Percentiles rank a stretch among this genome's conserved stretches.
Conservation (phyloP, 768 basidiomycete species). For the Amanita inopinata region DNA sequence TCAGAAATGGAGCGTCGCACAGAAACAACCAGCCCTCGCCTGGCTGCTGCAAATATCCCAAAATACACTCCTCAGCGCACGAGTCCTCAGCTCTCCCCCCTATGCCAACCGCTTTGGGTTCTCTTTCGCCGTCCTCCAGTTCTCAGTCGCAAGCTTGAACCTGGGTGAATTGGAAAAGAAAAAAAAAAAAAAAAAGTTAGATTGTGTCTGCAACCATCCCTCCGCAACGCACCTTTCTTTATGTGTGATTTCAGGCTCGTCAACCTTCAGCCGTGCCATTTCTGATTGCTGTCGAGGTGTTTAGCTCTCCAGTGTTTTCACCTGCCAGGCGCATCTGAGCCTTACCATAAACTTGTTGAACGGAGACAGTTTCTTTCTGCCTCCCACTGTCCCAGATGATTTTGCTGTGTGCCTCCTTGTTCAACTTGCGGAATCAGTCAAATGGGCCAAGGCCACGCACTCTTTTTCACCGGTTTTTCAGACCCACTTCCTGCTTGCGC, state of each 20-base stretch:
- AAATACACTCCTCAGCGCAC: constrained; percentile 1
- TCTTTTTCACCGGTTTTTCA: constrained; percentile 48
- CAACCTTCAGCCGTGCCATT: constrained; percentile 70
- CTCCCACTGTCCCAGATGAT: constrained; percentile 36
- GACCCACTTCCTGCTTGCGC: constrained; percentile 15
- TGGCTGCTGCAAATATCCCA: constrained; percentile 5
- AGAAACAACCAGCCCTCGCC: no score
- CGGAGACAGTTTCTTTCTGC: constrained; percentile 55
- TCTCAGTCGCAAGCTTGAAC: constrained; percentile 64
- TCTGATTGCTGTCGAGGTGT: constrained; percentile 50
- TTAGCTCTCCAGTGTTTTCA: no score
- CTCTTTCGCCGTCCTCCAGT: constrained; percentile 72
- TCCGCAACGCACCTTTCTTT: constrained; percentile 63
- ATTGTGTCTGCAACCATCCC: no score
- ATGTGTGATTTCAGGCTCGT: constrained; percentile 62
- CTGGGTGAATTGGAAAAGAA: constrained; percentile 29
- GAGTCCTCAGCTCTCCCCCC: constrained; percentile 5
- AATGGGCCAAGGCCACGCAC: constrained; percentile 24
- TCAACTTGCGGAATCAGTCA: no score
- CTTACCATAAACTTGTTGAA: constrained; percentile 70
- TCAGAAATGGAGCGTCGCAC: constrained; percentile 4
- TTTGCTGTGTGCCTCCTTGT: no score
- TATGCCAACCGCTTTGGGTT: constrained; percentile 41
- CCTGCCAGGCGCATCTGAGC: no score
- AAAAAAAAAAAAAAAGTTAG: no score